Conservation (phyloP, 495 filamentous ascomycete species). For the Podospora pseudocomata region DNA sequence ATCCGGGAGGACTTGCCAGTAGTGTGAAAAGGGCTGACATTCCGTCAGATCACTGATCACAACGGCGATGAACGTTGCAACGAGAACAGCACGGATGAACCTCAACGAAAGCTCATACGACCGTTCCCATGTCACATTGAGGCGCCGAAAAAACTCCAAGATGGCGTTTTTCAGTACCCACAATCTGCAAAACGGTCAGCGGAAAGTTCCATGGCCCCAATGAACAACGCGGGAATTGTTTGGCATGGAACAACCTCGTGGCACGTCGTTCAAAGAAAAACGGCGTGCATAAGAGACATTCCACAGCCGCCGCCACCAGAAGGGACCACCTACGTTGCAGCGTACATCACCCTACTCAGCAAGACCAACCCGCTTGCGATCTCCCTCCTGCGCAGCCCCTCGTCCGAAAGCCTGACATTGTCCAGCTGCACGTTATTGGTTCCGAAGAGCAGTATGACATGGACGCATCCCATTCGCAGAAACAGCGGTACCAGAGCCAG, state of each 20-base stretch:
- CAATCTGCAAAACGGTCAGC: constrained; percentile 52
- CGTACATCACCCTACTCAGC: constrained; percentile 62
- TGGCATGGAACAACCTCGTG: background rate
- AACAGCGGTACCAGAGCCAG: constrained; percentile 74
- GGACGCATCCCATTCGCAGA: constrained; percentile 78
- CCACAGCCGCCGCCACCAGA: background rate
- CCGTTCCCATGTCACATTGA: constrained; percentile 67
- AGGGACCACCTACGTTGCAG: constrained; percentile 52
- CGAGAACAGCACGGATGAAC: constrained; percentile 69
- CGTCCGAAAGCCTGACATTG: constrained; percentile 40
- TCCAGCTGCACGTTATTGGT: constrained; percentile 73
- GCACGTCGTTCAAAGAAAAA: constrained; percentile 1
- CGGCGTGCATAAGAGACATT: constrained; percentile 1
- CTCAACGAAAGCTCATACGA: constrained; percentile 64
- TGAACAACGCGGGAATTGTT: background rate
- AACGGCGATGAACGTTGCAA: constrained; percentile 71
- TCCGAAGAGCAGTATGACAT: constrained; percentile 76
- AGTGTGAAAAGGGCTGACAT: constrained; percentile 78
- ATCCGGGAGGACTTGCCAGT: constrained; percentile 90
- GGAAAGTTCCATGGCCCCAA: background rate
- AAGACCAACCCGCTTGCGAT: constrained; percentile 65
- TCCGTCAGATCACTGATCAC: constrained; percentile 78
- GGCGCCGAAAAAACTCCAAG: constrained; percentile 82
- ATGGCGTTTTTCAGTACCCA: constrained; percentile 91
- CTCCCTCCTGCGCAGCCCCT: constrained; percentile 46